phyloP scores from a whole-genome alignment of 352 stramenopile genomes.

The Phytophthora capsici region DNA sequence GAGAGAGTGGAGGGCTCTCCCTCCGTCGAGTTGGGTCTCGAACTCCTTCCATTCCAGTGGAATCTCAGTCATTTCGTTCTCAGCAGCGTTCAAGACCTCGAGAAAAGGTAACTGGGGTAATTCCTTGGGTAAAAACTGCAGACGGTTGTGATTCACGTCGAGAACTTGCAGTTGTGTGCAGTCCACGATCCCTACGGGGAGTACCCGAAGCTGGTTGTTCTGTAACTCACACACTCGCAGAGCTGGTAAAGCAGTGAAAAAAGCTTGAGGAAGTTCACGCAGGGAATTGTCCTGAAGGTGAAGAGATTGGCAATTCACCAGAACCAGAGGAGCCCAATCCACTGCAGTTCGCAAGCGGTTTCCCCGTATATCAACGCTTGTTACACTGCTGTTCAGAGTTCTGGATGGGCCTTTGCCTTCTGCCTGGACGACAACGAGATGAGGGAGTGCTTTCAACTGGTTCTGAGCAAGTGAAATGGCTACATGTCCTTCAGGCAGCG shows the following conservation, averaged over 20 bases:
- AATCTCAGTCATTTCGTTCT: conserved; percentile 54
- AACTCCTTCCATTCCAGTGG: conserved; percentile 63
- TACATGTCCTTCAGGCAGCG: conserved; percentile 14
- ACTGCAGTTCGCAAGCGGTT: conserved; percentile 41
- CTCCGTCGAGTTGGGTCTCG: conserved; percentile 27
- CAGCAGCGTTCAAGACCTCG: conserved; percentile 45
- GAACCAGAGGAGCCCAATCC: conserved; percentile 25
- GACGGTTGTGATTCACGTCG: conserved; percentile 57
- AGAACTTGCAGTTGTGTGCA: conserved; percentile 48
- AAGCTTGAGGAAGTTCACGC: conserved; percentile 41
- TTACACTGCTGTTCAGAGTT: conserved; percentile 24
- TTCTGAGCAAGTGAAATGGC: conserved; percentile 54
- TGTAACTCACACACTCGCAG: conserved; percentile 51
- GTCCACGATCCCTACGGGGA: conserved; percentile 42
- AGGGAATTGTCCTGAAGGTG: conserved; percentile 58
- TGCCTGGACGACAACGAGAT: conserved; percentile 24
- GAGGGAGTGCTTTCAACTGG: conserved; percentile 33
- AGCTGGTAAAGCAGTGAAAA: conserved; percentile 48
- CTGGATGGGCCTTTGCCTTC: conserved; percentile 18
- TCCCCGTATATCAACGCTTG: conserved; percentile 30
- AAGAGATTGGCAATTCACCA: conserved; percentile 46
- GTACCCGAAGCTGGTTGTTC: conserved; percentile 41
- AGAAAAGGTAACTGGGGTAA: conserved; percentile 42
- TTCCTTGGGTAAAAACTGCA: conserved; percentile 38
- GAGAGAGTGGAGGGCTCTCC: conserved; percentile 48